Base-by-base conservation (phyloP, 805 yeast genomes). In the Nakazawaea ishiwadae region DNA sequence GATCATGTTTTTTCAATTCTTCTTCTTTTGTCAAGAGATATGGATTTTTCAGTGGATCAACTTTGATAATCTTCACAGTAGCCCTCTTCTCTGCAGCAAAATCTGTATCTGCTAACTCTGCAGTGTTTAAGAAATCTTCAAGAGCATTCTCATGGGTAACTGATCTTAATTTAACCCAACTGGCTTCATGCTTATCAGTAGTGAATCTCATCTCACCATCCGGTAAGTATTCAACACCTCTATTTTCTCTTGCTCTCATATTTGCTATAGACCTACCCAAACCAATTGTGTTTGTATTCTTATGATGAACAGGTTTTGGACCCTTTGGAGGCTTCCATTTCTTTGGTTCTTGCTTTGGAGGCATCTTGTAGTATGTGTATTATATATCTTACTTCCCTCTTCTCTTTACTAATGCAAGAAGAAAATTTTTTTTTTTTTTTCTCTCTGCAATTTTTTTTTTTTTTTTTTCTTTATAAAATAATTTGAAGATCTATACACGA, bases 71-170 rank as follows among this genome's bases (percentile, higher is more conserved):
- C 53, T 83, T 84, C 45, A 93, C 90, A 50, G 83, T 86, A 35
- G 83, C 79, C 44, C 80, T 73, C 55, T 83, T 80, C 51, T 91
- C 97, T 3, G 98, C 96, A 7, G 96, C 81, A 65, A 93, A 93
- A 65, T 93, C 98, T 16, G 91, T 89, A 57, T 89, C 96, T 2
- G 97, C 96, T 44, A 93, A 74, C 60, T 88, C 96, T 1, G 99
- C 99, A 6, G 97, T 91, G 55, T 81, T 84, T 55, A 93, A 74
- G 61, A 93, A 90, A 64, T 93, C 99, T 63, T 93, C 98, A 44
- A 93, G 65, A 1, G 97, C 83, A 51, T 84, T 78, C 60, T 93
- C 98, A 54, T 93, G 98, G 0, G 98, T 93, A 12, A 93, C 95
- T 2, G 97, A 89, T 58, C 93, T 77, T 55, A 93, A 66, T 49